Base-by-base conservation (phyloP, 2,329 filamentous ascomycete genomes). In the Berkeleyomyces basicola region DNA sequence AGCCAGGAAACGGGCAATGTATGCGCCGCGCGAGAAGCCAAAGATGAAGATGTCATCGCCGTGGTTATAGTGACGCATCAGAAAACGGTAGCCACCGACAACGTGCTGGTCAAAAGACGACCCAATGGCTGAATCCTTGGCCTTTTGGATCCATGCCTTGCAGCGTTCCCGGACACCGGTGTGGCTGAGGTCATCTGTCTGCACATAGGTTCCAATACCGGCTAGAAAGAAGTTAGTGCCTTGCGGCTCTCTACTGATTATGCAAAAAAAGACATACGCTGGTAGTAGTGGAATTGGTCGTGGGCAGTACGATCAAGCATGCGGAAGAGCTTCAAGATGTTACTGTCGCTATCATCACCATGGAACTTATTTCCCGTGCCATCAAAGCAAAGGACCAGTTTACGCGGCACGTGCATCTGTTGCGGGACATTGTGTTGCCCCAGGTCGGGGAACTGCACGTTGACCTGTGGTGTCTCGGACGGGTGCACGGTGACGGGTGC, bases 51-150 rank as follows among this genome's bases (percentile, higher is more conserved):
- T 86, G 64, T 83, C 78, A 65, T 84, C 81, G 33, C 80, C 80
- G 0, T 80, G 78, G 53, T 77, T 77, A 70, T 88, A 88, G 70
- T 85, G 87, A 16, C 83, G 80, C 85, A 89, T 88, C 55, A 90
- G 76, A 70, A 91, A 89, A 62, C 84, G 83, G 72, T 93, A 93
- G 1, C 87, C 88, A 6, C 85, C 88, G 67, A 93, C 87, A 9
- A 93, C 88, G 73, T 93, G 88, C 63, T 89, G 80, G 67, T 87
- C 87, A 66, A 95, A 92, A 0, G 85, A 89, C 0, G 86, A 86
- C 1, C 89, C 89, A 65, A 95, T 73, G 7, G 88, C 88, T 2
- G 86, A 88, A 71, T 93, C 88, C 67, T 89, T 89, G 65, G 86
- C 83, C 67, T 88, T 88, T 51, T 78, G 73, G 68, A 85, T 86